A percentile compares a stretch with the other conserved stretches of the same genome.
phyloP scores from a whole-genome alignment of 2,329 filamentous ascomycete species.

The Teratosphaeria epicoccoides region DNA sequence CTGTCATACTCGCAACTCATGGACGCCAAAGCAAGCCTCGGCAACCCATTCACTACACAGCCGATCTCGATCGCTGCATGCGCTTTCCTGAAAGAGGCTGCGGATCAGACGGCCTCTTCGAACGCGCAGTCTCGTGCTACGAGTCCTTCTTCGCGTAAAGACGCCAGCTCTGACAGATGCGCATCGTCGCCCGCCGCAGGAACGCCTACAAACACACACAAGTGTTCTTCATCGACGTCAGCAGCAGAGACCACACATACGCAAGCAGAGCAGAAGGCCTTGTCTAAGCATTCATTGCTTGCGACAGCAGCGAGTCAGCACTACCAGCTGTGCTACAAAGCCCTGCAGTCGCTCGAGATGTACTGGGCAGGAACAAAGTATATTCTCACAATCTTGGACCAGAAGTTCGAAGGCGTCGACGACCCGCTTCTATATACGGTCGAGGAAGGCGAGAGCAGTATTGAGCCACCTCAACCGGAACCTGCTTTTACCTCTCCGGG shows the following conservation, averaged over 20 bases:
- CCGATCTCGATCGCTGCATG: constrained; percentile 87
- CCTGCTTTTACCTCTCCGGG: constrained; percentile 41
- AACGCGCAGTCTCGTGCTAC: constrained; percentile 36
- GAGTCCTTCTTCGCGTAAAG: constrained; percentile 32
- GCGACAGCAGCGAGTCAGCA: constrained; percentile 76
- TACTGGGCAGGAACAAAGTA: constrained; percentile 86
- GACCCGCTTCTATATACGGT: constrained; percentile 56
- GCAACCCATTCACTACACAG: constrained; percentile 78
- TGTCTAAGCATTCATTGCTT: constrained; percentile 61
- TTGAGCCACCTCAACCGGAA: constrained; percentile 40
- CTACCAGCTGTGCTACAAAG: constrained; percentile 78
- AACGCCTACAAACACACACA: constrained; percentile 28
- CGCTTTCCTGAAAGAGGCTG: constrained; percentile 76
- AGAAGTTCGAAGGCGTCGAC: constrained; percentile 77
- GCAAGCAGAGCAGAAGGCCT: constrained; percentile 23
- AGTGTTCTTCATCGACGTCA: neutral
- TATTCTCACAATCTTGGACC: constrained; percentile 74
- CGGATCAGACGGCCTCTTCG: constrained; percentile 46
- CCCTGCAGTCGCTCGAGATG: constrained; percentile 64
- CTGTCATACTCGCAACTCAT: constrained; percentile 76
- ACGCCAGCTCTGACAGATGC: neutral
- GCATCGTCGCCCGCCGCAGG: constrained; percentile 31
- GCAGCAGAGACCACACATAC: neutral
- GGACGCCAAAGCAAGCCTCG: constrained; percentile 74
- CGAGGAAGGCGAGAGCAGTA: constrained; percentile 69